Evolutionary conservation across 371 early-diverging fungal species (phyloP).

Genomic region (Gilbertella persicaria): DNA sequence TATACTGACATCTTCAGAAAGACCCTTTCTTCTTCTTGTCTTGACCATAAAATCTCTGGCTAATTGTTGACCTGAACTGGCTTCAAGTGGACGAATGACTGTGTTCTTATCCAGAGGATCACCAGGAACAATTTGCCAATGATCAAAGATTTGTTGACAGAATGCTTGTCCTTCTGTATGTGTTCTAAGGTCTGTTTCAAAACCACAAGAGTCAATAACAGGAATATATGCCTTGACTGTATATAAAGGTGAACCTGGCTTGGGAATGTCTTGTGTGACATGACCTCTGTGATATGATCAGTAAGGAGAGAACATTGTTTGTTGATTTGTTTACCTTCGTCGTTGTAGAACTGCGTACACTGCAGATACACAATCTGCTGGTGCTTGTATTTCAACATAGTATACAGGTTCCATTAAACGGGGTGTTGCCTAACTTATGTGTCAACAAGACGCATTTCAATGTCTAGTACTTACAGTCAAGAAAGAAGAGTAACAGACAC

Average conservation of each 20-base stretch:
- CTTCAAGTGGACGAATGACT: slow-evolving; percentile 88
- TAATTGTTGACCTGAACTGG: slow-evolving; percentile 81
- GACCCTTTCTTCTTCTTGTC: slow-evolving; percentile 91
- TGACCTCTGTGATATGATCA: slow-evolving; percentile 75
- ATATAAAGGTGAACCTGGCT: slow-evolving; percentile 94
- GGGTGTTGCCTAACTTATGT: slow-evolving; percentile 91
- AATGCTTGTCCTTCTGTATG: slow-evolving; percentile 97
- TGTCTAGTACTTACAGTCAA: slow-evolving; percentile 81
- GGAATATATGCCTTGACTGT: slow-evolving; percentile 94
- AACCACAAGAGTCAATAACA: slow-evolving; percentile 94
- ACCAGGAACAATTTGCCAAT: slow-evolving; percentile 97
- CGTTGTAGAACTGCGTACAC: slow-evolving; percentile 95
- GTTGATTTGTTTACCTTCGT: slow-evolving; percentile 57
- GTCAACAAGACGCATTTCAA: too few species aligned
- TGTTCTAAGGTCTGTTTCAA: slow-evolving; percentile 95
- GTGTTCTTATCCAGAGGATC: slow-evolving; percentile 93
- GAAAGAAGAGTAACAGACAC: slow-evolving; percentile 96
- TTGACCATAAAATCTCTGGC: slow-evolving; percentile 98
- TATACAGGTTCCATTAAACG: slow-evolving; percentile 97
- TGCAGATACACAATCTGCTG: slow-evolving; percentile 93
- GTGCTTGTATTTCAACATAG: slow-evolving; percentile 94
- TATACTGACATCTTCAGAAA: slow-evolving; percentile 91
- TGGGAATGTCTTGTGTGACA: slow-evolving; percentile 93
- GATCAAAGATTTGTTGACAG: slow-evolving; percentile 94
- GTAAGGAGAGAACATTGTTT: too few species aligned